Conservation (phyloP, 164 flowering plant genomes). For the Piper betle region DNA sequence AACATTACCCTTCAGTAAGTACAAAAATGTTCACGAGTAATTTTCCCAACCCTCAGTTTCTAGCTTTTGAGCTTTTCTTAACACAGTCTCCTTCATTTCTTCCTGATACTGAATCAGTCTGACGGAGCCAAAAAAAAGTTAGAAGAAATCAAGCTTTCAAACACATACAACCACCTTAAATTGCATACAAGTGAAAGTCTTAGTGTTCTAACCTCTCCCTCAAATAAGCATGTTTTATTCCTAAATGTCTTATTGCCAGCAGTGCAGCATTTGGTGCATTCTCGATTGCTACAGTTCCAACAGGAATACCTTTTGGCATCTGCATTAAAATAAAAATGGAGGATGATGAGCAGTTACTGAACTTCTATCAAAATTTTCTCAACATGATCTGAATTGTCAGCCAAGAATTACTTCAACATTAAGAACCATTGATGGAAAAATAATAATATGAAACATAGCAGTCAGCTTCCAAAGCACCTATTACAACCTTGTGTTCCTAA, state of each 20-base stretch:
- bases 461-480: background rate
- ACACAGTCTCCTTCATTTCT: conserved; percentile 49
- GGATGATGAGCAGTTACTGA: background rate
- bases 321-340: conserved; percentile 11
- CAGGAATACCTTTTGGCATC: conserved; percentile 99
- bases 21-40: background rate
- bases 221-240: conserved; percentile 27
- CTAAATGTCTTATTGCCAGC: conserved; percentile 68
- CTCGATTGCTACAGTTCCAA: conserved; percentile 87
- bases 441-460: background rate
- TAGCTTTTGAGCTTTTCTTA: conserved; percentile 63
- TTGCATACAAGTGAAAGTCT: background rate
- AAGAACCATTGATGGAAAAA: background rate
- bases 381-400: background rate
- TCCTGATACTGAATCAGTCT: conserved; percentile 66
- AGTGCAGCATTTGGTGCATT: conserved; percentile 88
- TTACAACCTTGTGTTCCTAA: background rate
- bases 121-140: conserved; percentile 6
- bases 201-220: conserved; percentile 28
- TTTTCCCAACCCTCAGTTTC: conserved; percentile 62
- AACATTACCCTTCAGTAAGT: background rate
- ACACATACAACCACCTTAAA: background rate
- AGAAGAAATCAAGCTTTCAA: background rate
- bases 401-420: background rate
- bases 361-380: background rate